phyloP scores from a whole-genome alignment of 306 rosid genomes.

The Benincasa hispida region DNA sequence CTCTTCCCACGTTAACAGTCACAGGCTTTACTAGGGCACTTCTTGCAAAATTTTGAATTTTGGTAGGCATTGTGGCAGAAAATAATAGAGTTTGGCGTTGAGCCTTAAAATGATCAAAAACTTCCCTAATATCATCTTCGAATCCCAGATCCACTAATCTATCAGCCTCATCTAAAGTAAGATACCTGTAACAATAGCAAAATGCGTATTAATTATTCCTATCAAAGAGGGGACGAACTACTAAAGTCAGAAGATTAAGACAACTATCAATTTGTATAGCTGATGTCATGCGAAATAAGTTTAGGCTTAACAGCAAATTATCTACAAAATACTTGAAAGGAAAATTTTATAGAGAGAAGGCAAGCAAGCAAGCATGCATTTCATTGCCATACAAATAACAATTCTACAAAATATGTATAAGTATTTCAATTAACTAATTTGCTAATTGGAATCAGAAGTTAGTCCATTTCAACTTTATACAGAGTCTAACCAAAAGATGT shows the following conservation, averaged over 20 bases:
- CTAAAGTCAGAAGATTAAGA: too few species aligned
- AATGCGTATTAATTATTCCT: too few species aligned
- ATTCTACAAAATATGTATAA: background rate
- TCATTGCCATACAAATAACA: background rate
- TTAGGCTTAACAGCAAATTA: background rate
- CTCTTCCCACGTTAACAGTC: conserved; percentile 78
- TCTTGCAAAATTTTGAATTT: conserved; percentile 80
- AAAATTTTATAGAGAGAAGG: background rate
- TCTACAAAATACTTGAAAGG: background rate
- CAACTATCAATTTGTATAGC: too few species aligned
- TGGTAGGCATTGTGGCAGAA: conserved; percentile 91
- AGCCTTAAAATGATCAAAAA: conserved; percentile 84
- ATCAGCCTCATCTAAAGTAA: conserved; percentile 88
- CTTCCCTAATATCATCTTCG: conserved; percentile 82
- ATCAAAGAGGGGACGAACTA: too few species aligned
- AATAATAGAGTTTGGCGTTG: conserved; percentile 84
- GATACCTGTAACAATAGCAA: conserved; percentile 27
- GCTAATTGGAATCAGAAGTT: background rate
- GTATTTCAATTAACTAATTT: background rate
- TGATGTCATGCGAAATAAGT: too few species aligned
- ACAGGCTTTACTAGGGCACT: conserved; percentile 77
- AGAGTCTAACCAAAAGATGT: too few species aligned
- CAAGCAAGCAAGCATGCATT: background rate
- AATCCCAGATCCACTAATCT: conserved; percentile 88
- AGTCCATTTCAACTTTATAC: background rate